Evolutionary conservation across 768 basidiomycete species (phyloP).

Genomic region (Russula virescens): DNA sequence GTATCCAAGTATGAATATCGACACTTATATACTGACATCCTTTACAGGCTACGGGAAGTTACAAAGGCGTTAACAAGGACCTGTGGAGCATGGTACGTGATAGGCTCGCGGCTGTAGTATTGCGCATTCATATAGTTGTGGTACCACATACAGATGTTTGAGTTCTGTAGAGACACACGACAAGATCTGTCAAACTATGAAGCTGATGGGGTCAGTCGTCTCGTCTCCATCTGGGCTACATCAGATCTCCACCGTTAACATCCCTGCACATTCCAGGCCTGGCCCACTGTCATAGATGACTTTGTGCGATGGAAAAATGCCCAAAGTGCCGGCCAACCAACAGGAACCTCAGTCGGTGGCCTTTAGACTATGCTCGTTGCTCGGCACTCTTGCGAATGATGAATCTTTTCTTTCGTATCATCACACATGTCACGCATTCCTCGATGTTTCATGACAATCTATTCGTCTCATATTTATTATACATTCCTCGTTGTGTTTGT

Average conservation of each 20-base stretch:
- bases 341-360: not conserved
- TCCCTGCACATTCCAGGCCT: slow-evolving; percentile 45
- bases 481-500: not conserved
- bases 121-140: not conserved
- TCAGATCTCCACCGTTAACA: not conserved
- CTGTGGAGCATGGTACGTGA: slow-evolving; percentile 73
- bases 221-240: slow-evolving; percentile 30
- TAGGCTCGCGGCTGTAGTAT: not conserved
- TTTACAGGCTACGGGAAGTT: slow-evolving; percentile 44
- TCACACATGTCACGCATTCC: slow-evolving; percentile 5
- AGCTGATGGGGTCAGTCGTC: slow-evolving; percentile 55
- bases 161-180: slow-evolving; percentile 63
- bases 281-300: slow-evolving; percentile 79
- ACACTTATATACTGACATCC: not conserved
- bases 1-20: slow-evolving; percentile 22
- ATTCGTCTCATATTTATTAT: not conserved
- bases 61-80: slow-evolving; percentile 80
- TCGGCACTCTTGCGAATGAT: not conserved
- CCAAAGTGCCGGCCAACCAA: slow-evolving; percentile 13
- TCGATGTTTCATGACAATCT: slow-evolving; percentile 1
- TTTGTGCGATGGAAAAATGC: slow-evolving; percentile 63
- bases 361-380: slow-evolving; percentile 4
- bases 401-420: not conserved
- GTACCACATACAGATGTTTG: slow-evolving; percentile 49
- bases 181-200: slow-evolving; percentile 63